phyloP scores from a whole-genome alignment of 768 basidiomycete species.

The Rhodotorula sphaerocarpa region DNA sequence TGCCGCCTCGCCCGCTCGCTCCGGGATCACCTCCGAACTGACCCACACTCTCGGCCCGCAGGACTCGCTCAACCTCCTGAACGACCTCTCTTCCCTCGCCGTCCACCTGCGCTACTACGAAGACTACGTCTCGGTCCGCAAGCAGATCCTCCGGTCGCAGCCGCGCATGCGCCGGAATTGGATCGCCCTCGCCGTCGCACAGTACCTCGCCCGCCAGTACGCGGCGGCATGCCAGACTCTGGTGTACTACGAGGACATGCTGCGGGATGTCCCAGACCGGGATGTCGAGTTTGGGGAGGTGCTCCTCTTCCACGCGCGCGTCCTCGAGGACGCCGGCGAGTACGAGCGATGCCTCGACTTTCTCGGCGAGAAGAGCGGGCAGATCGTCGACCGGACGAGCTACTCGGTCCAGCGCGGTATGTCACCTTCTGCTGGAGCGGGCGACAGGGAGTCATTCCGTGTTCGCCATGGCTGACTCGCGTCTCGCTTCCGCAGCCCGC shows the following conservation, averaged over 20 bases:
- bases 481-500: conserved; percentile 52
- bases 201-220: conserved; percentile 70
- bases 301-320: conserved; percentile 62
- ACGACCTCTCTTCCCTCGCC: conserved; percentile 80
- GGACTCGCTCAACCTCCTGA: conserved; percentile 90
- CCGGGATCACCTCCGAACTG: background rate
- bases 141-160: conserved; percentile 66
- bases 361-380: conserved; percentile 39
- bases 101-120: conserved; percentile 77
- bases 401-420: conserved; percentile 47
- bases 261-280: conserved; percentile 60
- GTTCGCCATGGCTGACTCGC: background rate
- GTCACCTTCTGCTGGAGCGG: background rate
- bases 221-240: conserved; percentile 63
- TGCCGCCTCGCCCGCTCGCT: conserved; percentile 11
- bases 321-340: conserved; percentile 62
- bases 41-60: conserved; percentile 41
- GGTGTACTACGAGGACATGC: conserved; percentile 56
- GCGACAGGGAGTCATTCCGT: background rate
- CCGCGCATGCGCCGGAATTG: conserved; percentile 80
- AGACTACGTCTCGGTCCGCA: conserved; percentile 68
- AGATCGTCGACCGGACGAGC: conserved; percentile 58
- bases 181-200: conserved; percentile 79
- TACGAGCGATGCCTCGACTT: conserved; percentile 39
- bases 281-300: conserved; percentile 80